A percentile compares a stretch with the other conserved stretches of the same genome.
Conservation (phyloP, 2,329 filamentous ascomycete genomes). For the Eutypa lata region DNA sequence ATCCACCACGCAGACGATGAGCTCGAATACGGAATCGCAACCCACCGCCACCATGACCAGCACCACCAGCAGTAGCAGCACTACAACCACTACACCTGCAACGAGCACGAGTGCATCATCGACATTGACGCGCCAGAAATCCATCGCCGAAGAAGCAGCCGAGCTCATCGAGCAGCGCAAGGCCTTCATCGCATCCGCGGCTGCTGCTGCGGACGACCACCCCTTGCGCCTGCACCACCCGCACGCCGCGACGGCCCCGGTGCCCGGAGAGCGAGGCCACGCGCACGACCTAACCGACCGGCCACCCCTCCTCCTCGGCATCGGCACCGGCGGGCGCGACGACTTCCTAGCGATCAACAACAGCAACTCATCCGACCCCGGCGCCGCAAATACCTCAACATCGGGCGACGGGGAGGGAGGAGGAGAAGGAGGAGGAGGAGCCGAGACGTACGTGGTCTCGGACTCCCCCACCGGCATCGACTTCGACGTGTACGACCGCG, state of each 20-base stretch:
- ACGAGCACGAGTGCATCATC: conserved; percentile 23
- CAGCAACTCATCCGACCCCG: not conserved
- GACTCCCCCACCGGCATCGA: conserved; percentile 84
- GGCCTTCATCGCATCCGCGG: conserved; percentile 33
- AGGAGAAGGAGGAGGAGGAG: conserved; percentile 5
- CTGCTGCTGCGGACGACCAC: conserved; percentile 21
- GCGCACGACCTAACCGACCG: conserved; percentile 63
- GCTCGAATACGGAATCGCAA: conserved; percentile 8
- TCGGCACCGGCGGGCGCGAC: conserved; percentile 63
- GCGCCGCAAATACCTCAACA: conserved; percentile 1
- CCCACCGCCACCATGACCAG: conserved; percentile 17
- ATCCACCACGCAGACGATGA: not conserved
- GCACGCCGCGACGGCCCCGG: conserved; percentile 27
- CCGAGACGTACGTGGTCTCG: conserved; percentile 56
- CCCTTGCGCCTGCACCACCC: conserved; percentile 22
- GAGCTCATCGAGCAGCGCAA: conserved; percentile 46
- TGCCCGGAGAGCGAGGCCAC: conserved; percentile 52
- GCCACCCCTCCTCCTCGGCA: conserved; percentile 65
- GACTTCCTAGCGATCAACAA: conserved; percentile 30
- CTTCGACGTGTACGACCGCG: conserved; percentile 83
- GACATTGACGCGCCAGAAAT: conserved; percentile 13
- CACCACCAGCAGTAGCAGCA: conserved; percentile 6
- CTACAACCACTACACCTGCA: not conserved
- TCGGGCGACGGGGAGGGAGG: too few species aligned
- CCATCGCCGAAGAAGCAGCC: conserved; percentile 47